These are phyloP conservation scores for Pseudonectria buxi DNA, from an alignment of 2,329 filamentous ascomycete genomes.

Conservation along the genomic window DNA sequence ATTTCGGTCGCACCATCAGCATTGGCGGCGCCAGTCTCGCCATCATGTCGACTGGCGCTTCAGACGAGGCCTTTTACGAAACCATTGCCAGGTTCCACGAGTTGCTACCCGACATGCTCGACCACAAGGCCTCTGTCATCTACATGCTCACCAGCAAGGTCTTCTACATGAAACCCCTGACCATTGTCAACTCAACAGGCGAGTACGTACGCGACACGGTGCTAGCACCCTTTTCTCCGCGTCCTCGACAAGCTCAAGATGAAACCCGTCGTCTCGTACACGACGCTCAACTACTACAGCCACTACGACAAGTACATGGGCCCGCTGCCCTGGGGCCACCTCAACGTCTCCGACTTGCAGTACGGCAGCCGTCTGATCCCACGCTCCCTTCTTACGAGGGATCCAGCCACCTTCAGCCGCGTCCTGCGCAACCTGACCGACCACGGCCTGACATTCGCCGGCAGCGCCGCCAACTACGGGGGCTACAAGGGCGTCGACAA, in stretches of 20 bases:
- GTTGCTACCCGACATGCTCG: conserved; percentile 32
- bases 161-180: conserved; percentile 39
- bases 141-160: conserved; percentile 24
- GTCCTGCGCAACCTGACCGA: conserved; percentile 25
- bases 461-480: conserved; percentile 25
- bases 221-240: conserved; percentile 35
- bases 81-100: conserved; percentile 20
- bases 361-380: conserved; percentile 33
- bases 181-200: conserved; percentile 36
- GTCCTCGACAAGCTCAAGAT: conserved; percentile 16
- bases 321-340: conserved; percentile 26
- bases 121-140: conserved; percentile 40
- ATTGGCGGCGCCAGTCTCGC: conserved; percentile 25
- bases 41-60: conserved; percentile 4
- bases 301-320: conserved; percentile 28
- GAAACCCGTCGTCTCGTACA: conserved; percentile 21
- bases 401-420: conserved; percentile 22
- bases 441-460: conserved; percentile 24
- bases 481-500: conserved; percentile 24
- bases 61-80: conserved; percentile 11
- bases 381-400: conserved; percentile 22
- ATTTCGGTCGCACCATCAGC: conserved; percentile 47
- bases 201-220: conserved; percentile 31
- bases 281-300: conserved; percentile 24
- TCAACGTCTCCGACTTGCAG: conserved; percentile 26